A percentile compares a stretch with the other conserved stretches of the same genome.
phyloP scores from a whole-genome alignment of 306 rosid genomes.

The Gleditsia sinensis region DNA sequence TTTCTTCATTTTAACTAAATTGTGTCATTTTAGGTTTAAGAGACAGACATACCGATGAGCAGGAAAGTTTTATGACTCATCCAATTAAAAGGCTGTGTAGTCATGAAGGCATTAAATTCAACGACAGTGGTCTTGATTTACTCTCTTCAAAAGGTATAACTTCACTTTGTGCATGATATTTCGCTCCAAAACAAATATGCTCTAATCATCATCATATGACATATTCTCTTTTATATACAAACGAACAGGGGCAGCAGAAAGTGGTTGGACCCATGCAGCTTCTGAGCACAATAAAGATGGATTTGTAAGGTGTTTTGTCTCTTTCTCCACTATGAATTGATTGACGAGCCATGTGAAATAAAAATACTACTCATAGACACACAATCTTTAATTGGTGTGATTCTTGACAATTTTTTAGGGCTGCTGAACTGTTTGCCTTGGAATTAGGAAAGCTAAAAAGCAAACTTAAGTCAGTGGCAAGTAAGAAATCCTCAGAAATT shows the following conservation, averaged over 20 bases:
- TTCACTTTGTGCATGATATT: constrained; percentile 30
- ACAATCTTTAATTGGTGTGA: constrained; percentile 28
- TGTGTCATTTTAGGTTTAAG: constrained; percentile 52
- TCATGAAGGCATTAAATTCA: constrained; percentile 47
- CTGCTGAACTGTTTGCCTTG: constrained; percentile 65
- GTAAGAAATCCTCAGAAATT: constrained; percentile 73
- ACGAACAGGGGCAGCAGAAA: constrained; percentile 61
- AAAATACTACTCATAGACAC: not conserved
- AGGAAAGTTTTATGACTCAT: constrained; percentile 43
- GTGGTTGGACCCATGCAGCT: constrained; percentile 54
- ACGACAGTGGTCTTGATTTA: constrained; percentile 42
- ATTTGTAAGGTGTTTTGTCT: constrained; percentile 63
- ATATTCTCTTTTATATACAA: constrained; percentile 22
- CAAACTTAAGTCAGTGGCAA: constrained; percentile 65
- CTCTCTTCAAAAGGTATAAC: constrained; percentile 50
- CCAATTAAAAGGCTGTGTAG: constrained; percentile 54
- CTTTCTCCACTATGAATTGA: constrained; percentile 24
- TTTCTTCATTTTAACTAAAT: constrained; percentile 18
- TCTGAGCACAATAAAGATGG: constrained; percentile 65
- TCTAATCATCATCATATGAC: constrained; percentile 6
- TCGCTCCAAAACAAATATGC: constrained; percentile 19
- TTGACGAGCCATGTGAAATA: constrained; percentile 11
- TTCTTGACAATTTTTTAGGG: constrained; percentile 57
- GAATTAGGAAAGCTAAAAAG: constrained; percentile 69
- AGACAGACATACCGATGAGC: constrained; percentile 43